Base-by-base conservation (phyloP, 2,329 filamentous ascomycete species). In the Monilinia vaccinii-corymbosi region DNA sequence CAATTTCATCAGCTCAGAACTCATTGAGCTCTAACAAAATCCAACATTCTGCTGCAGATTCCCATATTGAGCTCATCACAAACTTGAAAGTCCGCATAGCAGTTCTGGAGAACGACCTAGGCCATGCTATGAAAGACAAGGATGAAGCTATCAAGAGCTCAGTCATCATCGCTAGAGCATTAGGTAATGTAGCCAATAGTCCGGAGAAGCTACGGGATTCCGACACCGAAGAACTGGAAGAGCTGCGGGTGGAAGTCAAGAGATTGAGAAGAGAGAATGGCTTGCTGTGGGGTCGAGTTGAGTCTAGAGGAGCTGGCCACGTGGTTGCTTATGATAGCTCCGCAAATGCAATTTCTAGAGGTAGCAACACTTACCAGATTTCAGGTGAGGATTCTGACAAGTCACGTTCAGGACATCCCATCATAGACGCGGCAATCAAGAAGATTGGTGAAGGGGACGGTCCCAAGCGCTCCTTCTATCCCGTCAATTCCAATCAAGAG, bases 1-100 rank as follows among this genome's bases (percentile, higher is more conserved):
- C 32, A 14, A 9, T 28, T 21, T 23, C 38, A 34, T 9, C 44
- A 14, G 7, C 18, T 8, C 44, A 48, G 1, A 16, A 25, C 16
- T 38, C 32, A 4, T 31, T 38, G 21, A n/a, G 25, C 10, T 89
- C 91, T 56, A 88, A 88, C 65, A 85, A 91, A 72, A 85, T 88
- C 71, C 83, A 83, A 64, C 87, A 90, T 72, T 91, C 92, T 51
- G 10, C 45, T 31, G 9, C 45, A 36, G 31, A 36, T 18, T 7
- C 42, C 21, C 40, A 38, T 8, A 34, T 13, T 9, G 63, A 65
- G 40, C 9, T 44, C 0, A 52, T 64, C 18, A 61, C 53, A 14
- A 38, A 64, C 18, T 50, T 67, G 11, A 56, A 56, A 50, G 62
- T 69, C 36, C 57, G 57, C 6, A 58, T 64, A 16, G 67, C 67